Evolutionary conservation across 164 flowering plant species (phyloP), one percentile per base, ranked within the genome.

Genomic region (Sextonia rubra): DNA sequence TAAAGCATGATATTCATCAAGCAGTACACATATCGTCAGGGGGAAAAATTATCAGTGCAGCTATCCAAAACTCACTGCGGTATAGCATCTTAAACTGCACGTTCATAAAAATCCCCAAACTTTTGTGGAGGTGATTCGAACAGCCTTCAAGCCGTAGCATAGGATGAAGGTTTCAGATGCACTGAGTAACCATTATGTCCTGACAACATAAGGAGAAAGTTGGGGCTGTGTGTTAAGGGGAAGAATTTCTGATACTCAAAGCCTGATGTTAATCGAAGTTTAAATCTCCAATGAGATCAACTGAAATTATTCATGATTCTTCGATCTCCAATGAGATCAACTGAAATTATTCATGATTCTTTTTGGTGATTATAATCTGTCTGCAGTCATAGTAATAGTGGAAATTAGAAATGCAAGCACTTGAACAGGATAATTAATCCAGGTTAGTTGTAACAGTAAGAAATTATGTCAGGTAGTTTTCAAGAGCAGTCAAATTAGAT

Each of bases 401-500:
- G 69, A 70, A 80, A 69, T 74, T 70, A 61, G 75, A 77, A 77
- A 73, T 69, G 77, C 73, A 79, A 77, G 58, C 73, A 81, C 72
- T 82, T 58, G 79, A 80, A 72, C 60, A 79, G 73, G 67, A 74
- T 48, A 32, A 60, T 18, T 22, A 75, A 83, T 72, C 74, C 72
- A 76, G 70, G 89, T 89, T 83, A 89, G 93, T 83, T 85, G 68
- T 70, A 83, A 72, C 83, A 17, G 66, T 71, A 72, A 76, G 73
- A 79, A 77, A 80, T 73, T 77, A 72, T 76, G 97, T 88, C 87
- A 81, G 85, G 62, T 77, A 71, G 77, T 82, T 83, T 77, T 76
- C 70, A 76, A 77, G 75, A 71, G 77, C 81, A 83, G 86, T 85
- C 85, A 83, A 82, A 87, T 87, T 86, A 85, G 93, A 89, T 75